Evolutionary conservation across 176 grass and related monocot species (phyloP).

Genomic region (Tuctoria greenei): DNA sequence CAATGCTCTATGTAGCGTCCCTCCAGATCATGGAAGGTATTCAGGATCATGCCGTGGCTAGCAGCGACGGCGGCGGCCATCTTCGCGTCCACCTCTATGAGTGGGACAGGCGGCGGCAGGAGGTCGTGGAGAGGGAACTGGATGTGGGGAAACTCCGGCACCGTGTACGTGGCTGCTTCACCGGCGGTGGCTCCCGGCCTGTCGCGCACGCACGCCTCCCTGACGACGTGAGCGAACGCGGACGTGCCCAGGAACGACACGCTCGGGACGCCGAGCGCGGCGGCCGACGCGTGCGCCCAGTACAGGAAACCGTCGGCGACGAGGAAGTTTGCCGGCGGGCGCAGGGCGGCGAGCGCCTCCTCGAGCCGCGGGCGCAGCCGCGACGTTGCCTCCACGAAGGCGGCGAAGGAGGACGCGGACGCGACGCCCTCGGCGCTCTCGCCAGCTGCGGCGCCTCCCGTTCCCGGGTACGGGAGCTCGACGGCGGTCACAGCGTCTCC

Average conservation of each 20-base stretch:
- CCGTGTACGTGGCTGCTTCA: not conserved
- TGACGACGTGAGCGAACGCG: conserved; percentile 7
- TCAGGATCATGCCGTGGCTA: not conserved
- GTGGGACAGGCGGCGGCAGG: not conserved
- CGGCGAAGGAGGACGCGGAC: conserved; percentile 8
- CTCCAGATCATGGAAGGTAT: not conserved
- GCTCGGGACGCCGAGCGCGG: conserved; percentile 10
- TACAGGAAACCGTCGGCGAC: conserved; percentile 19
- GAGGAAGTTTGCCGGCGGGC: conserved; percentile 8
- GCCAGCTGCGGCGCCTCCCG: not conserved
- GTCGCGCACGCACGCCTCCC: not conserved
- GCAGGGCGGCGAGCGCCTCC: conserved; percentile 4
- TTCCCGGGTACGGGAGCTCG: not conserved
- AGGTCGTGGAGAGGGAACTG: not conserved
- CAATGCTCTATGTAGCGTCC: not conserved
- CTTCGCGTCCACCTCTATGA: conserved; percentile 16
- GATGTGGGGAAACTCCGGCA: conserved; percentile 4
- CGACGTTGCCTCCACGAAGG: conserved; percentile 18
- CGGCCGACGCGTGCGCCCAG: conserved; percentile 23
- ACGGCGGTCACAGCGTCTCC: conserved; percentile 3
- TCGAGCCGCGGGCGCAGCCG: conserved; percentile 26
- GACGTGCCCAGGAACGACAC: conserved; percentile 12
- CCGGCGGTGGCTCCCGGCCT: not conserved
- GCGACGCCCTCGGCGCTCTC: conserved; percentile 12
- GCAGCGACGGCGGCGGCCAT: conserved; percentile 20